These are phyloP conservation scores for Xylaria intraflava DNA, from an alignment of 495 filamentous ascomycete species.

Conservation along the genomic window DNA sequence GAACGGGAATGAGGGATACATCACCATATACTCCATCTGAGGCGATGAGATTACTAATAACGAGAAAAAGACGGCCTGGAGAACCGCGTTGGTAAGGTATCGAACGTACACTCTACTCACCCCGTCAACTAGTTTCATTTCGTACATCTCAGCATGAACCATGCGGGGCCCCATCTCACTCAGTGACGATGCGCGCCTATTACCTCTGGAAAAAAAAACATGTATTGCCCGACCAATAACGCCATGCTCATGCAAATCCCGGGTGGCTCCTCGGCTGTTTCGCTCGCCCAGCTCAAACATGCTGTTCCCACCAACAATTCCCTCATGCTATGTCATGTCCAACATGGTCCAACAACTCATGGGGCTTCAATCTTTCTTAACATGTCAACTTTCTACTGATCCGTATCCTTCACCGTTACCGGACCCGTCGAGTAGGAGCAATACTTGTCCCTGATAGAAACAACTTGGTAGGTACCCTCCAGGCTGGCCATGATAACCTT, in stretches of 20 bases:
- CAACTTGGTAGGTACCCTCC: constrained; percentile 95
- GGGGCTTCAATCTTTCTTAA: neutral
- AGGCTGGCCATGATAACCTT: constrained; percentile 77
- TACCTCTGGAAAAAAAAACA: constrained; percentile 9
- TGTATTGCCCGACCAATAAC: constrained; percentile 23
- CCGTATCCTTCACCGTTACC: constrained; percentile 39
- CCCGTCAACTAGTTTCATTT: neutral
- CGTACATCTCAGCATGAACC: neutral
- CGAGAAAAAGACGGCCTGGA: too few relatives aligned
- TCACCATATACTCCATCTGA: too few relatives aligned
- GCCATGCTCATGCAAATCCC: constrained; percentile 31
- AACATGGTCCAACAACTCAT: neutral
- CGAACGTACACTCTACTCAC: too few relatives aligned
- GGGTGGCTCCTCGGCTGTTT: constrained; percentile 9
- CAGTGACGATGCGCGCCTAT: neutral
- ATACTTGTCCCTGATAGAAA: constrained; percentile 85
- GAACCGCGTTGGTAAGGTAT: too few relatives aligned
- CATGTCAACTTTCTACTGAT: constrained; percentile 16
- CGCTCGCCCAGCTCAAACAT: constrained; percentile 14
- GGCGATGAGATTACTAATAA: too few relatives aligned
- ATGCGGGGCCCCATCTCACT: neutral
- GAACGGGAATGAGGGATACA: too few relatives aligned
- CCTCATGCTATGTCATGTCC: constrained; percentile 6
- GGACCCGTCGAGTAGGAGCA: constrained; percentile 73
- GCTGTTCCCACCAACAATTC: neutral